A percentile compares a stretch with the other conserved stretches of the same genome.
These are phyloP conservation scores for Neoascochyta sp. DNA, from an alignment of 2,329 filamentous ascomycete genomes.

Conservation along the genomic window DNA sequence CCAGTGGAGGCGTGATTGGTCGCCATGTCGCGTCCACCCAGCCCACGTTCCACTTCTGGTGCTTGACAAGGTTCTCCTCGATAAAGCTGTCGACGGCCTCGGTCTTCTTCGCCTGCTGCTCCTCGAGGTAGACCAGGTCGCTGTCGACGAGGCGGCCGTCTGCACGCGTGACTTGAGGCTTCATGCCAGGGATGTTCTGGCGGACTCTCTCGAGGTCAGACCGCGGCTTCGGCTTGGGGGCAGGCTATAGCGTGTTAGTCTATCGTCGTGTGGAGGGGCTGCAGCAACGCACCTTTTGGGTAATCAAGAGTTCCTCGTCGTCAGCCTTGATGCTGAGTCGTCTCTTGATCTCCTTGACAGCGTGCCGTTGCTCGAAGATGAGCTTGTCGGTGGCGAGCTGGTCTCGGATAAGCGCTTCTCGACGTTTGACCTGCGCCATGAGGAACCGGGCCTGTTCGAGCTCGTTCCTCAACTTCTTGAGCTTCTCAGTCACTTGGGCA, in stretches of 20 bases:
- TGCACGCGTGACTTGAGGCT: constrained; percentile 50
- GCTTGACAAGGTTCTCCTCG: constrained; percentile 80
- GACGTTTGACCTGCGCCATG: constrained; percentile 70
- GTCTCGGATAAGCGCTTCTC: constrained; percentile 76
- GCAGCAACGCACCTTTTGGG: constrained; percentile 71
- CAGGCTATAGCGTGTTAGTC: constrained; percentile 28
- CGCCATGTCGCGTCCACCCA: constrained; percentile 84
- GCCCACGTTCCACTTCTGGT: constrained; percentile 86
- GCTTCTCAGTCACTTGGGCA: constrained; percentile 88
- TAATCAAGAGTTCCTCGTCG: constrained; percentile 80
- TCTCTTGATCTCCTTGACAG: constrained; percentile 83
- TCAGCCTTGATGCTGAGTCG: constrained; percentile 85
- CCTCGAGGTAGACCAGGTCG: constrained; percentile 72
- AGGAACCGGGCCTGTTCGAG: constrained; percentile 83
- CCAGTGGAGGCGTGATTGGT: constrained; percentile 74
- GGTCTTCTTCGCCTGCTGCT: constrained; percentile 76
- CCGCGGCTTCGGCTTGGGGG: constrained; percentile 53
- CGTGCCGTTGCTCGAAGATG: constrained; percentile 77
- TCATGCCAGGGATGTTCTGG: constrained; percentile 62
- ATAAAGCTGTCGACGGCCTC: constrained; percentile 78
- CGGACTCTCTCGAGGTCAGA: constrained; percentile 57
- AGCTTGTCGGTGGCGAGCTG: constrained; percentile 69
- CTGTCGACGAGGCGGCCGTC: constrained; percentile 69
- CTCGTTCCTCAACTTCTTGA: constrained; percentile 86
- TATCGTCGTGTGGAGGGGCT: background rate